These are phyloP conservation scores for Rutstroemia sydowiana DNA, from an alignment of 2,329 filamentous ascomycete species.

Conservation along the genomic window DNA sequence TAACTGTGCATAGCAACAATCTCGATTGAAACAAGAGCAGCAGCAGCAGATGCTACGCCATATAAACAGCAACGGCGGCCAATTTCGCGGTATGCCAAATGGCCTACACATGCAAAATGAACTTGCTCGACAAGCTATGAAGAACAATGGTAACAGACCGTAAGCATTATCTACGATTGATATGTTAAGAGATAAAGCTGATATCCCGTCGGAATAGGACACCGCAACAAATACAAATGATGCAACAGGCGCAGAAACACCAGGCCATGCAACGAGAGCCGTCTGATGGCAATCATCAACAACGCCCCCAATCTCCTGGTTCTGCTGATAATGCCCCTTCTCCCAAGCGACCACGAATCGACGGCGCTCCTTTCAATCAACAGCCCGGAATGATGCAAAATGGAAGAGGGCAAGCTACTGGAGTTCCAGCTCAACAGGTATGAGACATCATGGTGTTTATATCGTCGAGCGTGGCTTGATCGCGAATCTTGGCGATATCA, in stretches of 20 bases:
- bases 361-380: constrained; percentile 63
- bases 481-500: constrained; percentile 57
- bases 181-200: background rate
- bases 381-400: constrained; percentile 56
- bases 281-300: constrained; percentile 66
- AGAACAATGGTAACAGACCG: constrained; percentile 64
- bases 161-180: constrained; percentile 34
- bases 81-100: constrained; percentile 53
- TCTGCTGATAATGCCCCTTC: constrained; percentile 84
- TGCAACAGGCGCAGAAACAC: constrained; percentile 65
- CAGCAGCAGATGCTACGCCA: constrained; percentile 72
- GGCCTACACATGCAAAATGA: constrained; percentile 46
- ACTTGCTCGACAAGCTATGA: constrained; percentile 68
- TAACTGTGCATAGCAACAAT: constrained; percentile 47
- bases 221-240: constrained; percentile 60
- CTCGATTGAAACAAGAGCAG: constrained; percentile 65
- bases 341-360: constrained; percentile 81
- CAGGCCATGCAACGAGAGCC: constrained; percentile 83
- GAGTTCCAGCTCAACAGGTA: constrained; percentile 60
- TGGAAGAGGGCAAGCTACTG: constrained; percentile 56
- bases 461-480: constrained; percentile 47
- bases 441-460: constrained; percentile 45
- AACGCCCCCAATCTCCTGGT: constrained; percentile 70
- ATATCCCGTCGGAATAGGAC: constrained; percentile 16
- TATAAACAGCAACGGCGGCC: constrained; percentile 48